These are phyloP conservation scores for Dendrobium chrysotoxum DNA, from an alignment of 106 monocot genomes.

Conservation along the genomic window DNA sequence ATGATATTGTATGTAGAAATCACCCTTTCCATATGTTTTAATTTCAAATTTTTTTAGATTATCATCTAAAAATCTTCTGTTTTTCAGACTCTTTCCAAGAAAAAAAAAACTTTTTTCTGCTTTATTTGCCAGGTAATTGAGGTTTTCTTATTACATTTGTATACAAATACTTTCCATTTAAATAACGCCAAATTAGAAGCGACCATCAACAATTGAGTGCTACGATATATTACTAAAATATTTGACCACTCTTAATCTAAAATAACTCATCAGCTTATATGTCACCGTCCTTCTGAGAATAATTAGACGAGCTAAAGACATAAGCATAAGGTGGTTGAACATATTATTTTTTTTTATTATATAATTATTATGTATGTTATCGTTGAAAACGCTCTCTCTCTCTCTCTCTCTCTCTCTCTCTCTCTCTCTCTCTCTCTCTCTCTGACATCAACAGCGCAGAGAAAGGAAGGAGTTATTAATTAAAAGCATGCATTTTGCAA, in stretches of 20 bases:
- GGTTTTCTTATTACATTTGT: neutral
- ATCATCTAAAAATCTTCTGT: too few species aligned
- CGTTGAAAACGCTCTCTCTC: conserved; percentile 4
- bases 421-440: neutral
- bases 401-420: neutral
- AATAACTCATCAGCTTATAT: neutral
- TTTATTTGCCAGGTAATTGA: too few species aligned
- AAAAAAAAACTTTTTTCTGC: too few species aligned
- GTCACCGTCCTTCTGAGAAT: conserved; percentile 7
- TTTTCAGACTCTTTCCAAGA: too few species aligned
- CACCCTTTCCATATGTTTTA: too few species aligned
- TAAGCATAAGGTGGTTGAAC: conserved; percentile 8
- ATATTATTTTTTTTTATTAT: neutral
- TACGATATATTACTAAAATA: neutral
- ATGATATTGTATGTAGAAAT: too few species aligned
- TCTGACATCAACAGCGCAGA: neutral
- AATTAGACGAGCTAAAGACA: conserved; percentile 1
- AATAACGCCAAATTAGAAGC: neutral
- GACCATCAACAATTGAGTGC: neutral
- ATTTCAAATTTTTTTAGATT: too few species aligned
- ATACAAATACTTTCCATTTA: neutral
- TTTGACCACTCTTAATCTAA: neutral
- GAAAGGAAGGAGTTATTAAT: neutral
- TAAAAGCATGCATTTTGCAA: neutral
- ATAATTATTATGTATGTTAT: conserved; percentile 3